These are phyloP conservation scores for Xylaria sp. DNA, from an alignment of 495 filamentous ascomycete species.

Conservation along the genomic window DNA sequence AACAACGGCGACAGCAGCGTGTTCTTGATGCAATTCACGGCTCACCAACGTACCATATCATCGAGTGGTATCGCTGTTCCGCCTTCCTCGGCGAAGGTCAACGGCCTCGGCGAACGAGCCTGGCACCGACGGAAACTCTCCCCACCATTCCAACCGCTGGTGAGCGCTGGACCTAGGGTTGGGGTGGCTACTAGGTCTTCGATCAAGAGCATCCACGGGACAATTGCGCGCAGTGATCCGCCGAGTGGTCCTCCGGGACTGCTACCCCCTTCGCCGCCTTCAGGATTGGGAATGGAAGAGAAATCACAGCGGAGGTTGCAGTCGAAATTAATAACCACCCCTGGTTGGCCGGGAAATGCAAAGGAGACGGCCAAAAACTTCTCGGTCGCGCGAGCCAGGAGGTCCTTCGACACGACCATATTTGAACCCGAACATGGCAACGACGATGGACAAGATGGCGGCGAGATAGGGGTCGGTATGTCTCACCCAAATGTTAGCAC, in stretches of 20 bases:
- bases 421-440: background rate
- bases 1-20: background rate
- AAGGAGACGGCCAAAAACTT: background rate
- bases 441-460: background rate
- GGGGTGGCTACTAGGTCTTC: background rate
- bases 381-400: conserved; percentile 21
- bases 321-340: background rate
- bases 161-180: too few relatives aligned
- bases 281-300: background rate
- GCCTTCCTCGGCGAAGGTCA: background rate
- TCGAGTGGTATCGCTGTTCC: background rate
- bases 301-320: background rate
- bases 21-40: background rate
- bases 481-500: conserved; percentile 26
- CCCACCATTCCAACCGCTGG: conserved; percentile 29
- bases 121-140: conserved; percentile 38
- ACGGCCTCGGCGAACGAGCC: conserved; percentile 31
- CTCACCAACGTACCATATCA: background rate
- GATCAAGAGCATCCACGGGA: background rate
- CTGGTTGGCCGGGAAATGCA: background rate
- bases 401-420: conserved; percentile 22
- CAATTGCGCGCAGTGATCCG: background rate
- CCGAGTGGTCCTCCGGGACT: conserved; percentile 32
- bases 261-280: conserved; percentile 29
- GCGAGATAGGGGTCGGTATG: background rate